A percentile compares a stretch with the other conserved stretches of the same genome.
Evolutionary conservation across 1,284 basidiomycete genomes (phyloP).

Genomic region (Cronartium ribicola): DNA sequence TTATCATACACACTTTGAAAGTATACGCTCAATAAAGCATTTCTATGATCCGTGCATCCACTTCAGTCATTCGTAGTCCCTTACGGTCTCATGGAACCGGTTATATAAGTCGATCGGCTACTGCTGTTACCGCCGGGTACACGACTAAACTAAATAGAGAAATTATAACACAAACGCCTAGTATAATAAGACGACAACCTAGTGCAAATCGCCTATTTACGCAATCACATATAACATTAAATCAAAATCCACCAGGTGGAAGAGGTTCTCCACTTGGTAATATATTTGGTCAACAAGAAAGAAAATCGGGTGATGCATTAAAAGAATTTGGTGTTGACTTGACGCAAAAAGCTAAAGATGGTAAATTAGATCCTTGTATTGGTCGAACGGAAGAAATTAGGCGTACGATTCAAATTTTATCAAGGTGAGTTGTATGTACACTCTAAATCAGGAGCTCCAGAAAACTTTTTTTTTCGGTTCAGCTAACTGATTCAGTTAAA

Average conservation of each 20-base stretch:
- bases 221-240: neutral
- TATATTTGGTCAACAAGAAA: slow-evolving; percentile 47
- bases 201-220: neutral
- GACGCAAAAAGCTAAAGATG: slow-evolving; percentile 72
- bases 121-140: neutral
- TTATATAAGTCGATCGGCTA: neutral
- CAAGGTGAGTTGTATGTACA: slow-evolving; percentile 44
- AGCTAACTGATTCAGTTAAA: neutral
- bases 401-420: slow-evolving; percentile 70
- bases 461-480: neutral
- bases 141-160: neutral
- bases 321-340: slow-evolving; percentile 68
- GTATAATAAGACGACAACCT: neutral
- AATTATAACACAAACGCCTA: neutral
- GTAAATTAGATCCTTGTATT: slow-evolving; percentile 84
- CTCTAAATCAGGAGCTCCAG: slow-evolving; percentile 43
- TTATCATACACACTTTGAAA: too few relatives aligned
- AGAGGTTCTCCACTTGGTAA: slow-evolving; percentile 48
- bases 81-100: neutral
- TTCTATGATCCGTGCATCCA: neutral
- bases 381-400: slow-evolving; percentile 72
- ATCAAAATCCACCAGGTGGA: slow-evolving; percentile 17
- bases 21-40: too few relatives aligned
- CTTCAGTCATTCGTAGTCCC: neutral
- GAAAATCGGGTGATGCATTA: slow-evolving; percentile 46